These are phyloP conservation scores for Protomyces inouyei DNA, from an alignment of 1,139 yeast species.

Conservation along the genomic window DNA sequence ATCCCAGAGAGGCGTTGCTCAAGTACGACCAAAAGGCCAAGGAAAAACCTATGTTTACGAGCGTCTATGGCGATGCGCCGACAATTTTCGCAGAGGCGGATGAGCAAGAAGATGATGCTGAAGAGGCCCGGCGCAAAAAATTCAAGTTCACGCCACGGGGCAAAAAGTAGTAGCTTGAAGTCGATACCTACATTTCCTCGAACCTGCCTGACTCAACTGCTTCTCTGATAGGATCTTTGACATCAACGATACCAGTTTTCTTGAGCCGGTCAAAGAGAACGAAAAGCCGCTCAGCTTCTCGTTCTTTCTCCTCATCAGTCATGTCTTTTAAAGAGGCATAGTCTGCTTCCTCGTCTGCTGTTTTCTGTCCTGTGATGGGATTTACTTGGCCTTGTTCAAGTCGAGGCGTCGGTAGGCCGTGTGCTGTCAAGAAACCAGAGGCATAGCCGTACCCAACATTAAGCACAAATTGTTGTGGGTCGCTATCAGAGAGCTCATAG, in stretches of 20 bases:
- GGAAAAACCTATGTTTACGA: conserved; percentile 35
- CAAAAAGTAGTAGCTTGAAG: background rate
- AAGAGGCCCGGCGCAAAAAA: conserved; percentile 1
- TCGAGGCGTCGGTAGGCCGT: conserved; percentile 34
- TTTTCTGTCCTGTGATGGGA: conserved; percentile 38
- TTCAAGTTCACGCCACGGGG: conserved; percentile 16
- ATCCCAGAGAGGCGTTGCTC: conserved; percentile 42
- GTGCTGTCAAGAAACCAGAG: conserved; percentile 35
- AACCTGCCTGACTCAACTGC: conserved; percentile 36
- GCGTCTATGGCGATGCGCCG: conserved; percentile 28
- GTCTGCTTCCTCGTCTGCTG: conserved; percentile 28
- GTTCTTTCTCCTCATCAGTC: conserved; percentile 52
- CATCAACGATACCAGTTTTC: conserved; percentile 47
- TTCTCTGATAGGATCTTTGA: conserved; percentile 41
- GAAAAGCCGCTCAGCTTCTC: conserved; percentile 52
- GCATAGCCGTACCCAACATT: conserved; percentile 39
- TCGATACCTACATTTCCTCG: conserved; percentile 20
- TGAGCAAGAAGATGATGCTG: background rate
- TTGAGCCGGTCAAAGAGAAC: conserved; percentile 46
- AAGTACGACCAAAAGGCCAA: conserved; percentile 40
- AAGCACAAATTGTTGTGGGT: conserved; percentile 32
- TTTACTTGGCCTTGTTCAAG: conserved; percentile 32
- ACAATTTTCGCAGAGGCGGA: conserved; percentile 7
- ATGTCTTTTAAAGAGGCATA: conserved; percentile 37
- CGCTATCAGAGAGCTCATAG: conserved; percentile 29